Evolutionary conservation across 192 early-diverging fungal genomes (phyloP).

Genomic region (Podochytrium sp.): DNA sequence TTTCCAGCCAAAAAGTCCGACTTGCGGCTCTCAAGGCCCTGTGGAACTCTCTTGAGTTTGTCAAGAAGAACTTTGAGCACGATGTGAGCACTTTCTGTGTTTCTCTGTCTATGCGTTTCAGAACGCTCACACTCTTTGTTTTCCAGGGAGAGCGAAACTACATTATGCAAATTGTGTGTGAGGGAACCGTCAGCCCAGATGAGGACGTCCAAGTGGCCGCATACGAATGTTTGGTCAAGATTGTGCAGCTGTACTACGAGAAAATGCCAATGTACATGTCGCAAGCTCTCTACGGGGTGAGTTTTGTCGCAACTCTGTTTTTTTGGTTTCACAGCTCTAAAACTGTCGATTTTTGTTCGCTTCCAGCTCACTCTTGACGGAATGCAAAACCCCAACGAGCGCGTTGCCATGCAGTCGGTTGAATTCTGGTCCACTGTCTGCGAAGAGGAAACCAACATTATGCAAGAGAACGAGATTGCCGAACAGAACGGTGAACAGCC

Average conservation of each 20-base stretch:
- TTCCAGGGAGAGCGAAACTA: conserved; percentile 89
- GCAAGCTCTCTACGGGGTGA: conserved; percentile 88
- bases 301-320: conserved; percentile 30
- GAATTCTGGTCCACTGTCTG: conserved; percentile 99
- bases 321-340: not conserved
- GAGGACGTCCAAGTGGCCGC: conserved; percentile 81
- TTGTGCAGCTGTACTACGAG: conserved; percentile 96
- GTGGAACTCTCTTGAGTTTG: conserved; percentile 95
- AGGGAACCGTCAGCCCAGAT: conserved; percentile 71
- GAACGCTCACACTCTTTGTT: not conserved
- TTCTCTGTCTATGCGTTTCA: not conserved
- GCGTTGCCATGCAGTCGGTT: conserved; percentile 93
- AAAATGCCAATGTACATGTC: conserved; percentile 97
- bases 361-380: conserved; percentile 79
- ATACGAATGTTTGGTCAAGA: conserved; percentile 96
- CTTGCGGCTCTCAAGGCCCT: conserved; percentile 88
- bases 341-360: not conserved
- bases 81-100: too few relatives aligned
- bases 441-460: conserved; percentile 74
- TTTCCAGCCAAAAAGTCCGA: conserved; percentile 65
- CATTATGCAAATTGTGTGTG: conserved; percentile 99
- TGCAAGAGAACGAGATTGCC: conserved; percentile 1
- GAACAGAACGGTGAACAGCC: conserved; percentile 10
- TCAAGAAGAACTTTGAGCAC: conserved; percentile 89
- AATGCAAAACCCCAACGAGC: conserved; percentile 87